Conservation (phyloP, 345 rosid genomes). For the Clarkia xantiana region DNA sequence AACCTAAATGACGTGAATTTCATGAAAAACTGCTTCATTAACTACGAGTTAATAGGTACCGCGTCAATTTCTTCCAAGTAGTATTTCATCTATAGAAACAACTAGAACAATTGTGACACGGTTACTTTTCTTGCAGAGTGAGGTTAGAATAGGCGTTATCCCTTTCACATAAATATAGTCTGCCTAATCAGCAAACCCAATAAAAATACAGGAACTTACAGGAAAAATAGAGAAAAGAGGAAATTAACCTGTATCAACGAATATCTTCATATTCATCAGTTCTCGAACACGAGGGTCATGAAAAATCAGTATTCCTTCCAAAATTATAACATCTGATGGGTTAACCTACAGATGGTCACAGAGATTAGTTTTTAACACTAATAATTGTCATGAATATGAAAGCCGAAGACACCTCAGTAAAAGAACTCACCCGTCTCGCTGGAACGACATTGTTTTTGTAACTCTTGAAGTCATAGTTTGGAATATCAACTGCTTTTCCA, state of each 20-base stretch:
- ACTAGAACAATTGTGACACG: too few relatives aligned
- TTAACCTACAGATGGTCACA: constrained; percentile 11
- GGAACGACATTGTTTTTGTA: constrained; percentile 47
- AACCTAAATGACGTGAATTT: too few relatives aligned
- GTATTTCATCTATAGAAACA: too few relatives aligned
- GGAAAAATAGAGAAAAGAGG: neutral
- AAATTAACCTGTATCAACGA: constrained; percentile 15
- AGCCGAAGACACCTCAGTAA: too few relatives aligned
- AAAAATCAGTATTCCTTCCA: constrained; percentile 15
- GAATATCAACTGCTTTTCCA: constrained; percentile 82
- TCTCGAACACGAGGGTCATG: constrained; percentile 18
- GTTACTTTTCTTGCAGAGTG: neutral
- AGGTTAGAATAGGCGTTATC: too few relatives aligned
- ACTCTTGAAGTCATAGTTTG: constrained; percentile 87
- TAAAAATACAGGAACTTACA: neutral
- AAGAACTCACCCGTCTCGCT: constrained; percentile 46
- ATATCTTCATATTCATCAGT: constrained; percentile 18
- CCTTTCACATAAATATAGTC: neutral
- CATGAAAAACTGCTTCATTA: too few relatives aligned
- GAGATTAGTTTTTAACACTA: neutral
- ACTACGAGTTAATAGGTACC: too few relatives aligned
- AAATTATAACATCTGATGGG: constrained; percentile 17
- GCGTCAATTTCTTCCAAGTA: too few relatives aligned
- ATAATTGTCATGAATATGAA: neutral
- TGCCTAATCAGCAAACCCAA: neutral